Evolutionary conservation across 305 asterid genomes (phyloP).

Genomic region (Fraxinus latifolia): DNA sequence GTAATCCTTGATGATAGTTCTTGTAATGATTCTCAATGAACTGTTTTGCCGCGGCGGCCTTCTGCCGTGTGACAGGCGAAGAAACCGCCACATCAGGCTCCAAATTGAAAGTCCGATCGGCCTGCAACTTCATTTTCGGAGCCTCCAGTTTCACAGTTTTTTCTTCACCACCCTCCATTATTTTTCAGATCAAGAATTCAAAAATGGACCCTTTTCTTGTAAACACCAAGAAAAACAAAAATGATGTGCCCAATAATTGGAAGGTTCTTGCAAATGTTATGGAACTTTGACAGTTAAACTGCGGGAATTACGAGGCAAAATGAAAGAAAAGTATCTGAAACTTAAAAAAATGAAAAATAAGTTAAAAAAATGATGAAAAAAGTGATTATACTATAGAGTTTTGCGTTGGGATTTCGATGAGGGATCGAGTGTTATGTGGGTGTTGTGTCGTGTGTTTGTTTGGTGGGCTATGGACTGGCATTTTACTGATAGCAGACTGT

Average conservation of each 20-base stretch:
- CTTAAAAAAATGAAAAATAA: constrained; percentile 4
- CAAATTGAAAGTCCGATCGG: constrained; percentile 60
- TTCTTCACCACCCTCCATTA: constrained; percentile 57
- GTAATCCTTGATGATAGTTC: constrained; percentile 82
- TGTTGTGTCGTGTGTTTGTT: constrained; percentile 18
- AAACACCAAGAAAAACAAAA: background rate
- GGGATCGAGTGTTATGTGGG: constrained; percentile 29
- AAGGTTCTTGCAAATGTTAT: constrained; percentile 28
- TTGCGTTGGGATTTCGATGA: constrained; percentile 31
- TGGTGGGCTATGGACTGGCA: constrained; percentile 37
- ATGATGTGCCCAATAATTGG: constrained; percentile 21
- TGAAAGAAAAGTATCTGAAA: constrained; percentile 27
- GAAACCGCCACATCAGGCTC: constrained; percentile 83
- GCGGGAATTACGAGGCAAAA: constrained; percentile 40
- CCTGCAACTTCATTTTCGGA: constrained; percentile 52
- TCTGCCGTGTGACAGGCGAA: constrained; percentile 92
- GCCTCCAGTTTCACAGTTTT: constrained; percentile 56
- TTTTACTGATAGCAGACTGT: constrained; percentile 3
- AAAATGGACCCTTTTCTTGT: background rate
- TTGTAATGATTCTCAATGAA: constrained; percentile 92
- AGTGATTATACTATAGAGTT: constrained; percentile 19
- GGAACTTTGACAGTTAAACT: constrained; percentile 33
- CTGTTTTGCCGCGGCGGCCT: constrained; percentile 92
- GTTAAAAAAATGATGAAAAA: constrained; percentile 3
- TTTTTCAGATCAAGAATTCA: constrained; percentile 22